Conservation (phyloP, 2,329 filamentous ascomycete genomes). For the Fusarium armeniacum region DNA sequence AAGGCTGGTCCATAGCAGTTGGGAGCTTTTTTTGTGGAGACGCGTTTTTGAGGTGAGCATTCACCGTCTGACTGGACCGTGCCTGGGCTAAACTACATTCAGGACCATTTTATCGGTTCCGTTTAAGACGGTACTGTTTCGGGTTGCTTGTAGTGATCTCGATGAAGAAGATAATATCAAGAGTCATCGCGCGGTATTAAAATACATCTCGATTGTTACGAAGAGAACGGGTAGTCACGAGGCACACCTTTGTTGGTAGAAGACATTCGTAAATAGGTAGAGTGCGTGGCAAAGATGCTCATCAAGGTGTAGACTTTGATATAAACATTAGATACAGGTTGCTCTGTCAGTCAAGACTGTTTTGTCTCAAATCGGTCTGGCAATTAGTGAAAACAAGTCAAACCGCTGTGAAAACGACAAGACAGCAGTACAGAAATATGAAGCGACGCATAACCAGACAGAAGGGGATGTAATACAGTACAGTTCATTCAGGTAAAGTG, state of each 20-base stretch:
- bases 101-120: not conserved
- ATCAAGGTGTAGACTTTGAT: not conserved
- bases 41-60: constrained; percentile 28
- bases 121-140: constrained; percentile 31
- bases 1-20: constrained; percentile 37
- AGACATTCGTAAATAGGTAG: not conserved
- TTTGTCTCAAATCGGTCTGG: not conserved
- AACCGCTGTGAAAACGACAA: not conserved
- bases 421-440: not conserved
- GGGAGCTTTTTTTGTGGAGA: constrained; percentile 51
- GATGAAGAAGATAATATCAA: constrained; percentile 25
- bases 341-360: not conserved
- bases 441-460: not conserved
- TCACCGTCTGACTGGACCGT: constrained; percentile 17
- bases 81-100: constrained; percentile 24
- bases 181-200: constrained; percentile 5
- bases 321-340: not conserved
- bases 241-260: not conserved
- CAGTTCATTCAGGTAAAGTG: not conserved
- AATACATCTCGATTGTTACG: not conserved
- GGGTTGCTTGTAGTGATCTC: constrained; percentile 14
- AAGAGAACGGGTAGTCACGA: not conserved
- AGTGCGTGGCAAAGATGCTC: not conserved
- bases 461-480: not conserved
- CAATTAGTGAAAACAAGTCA: no score